Evolutionary conservation across 768 basidiomycete species (phyloP).

Genomic region (Chlorophyllum brunneum): DNA sequence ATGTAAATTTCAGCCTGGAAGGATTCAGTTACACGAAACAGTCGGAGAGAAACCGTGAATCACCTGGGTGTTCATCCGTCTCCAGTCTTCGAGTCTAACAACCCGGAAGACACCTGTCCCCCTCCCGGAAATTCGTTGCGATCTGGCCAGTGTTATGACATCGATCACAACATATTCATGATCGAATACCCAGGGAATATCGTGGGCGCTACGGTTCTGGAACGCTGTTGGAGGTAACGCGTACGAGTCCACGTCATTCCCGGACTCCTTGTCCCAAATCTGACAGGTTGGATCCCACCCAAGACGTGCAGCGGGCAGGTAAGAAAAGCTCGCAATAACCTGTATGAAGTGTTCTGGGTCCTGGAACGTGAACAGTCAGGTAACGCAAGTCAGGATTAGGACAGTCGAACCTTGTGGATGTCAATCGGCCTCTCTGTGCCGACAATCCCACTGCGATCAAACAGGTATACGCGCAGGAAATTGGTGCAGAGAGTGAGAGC

Average conservation of each 20-base stretch:
- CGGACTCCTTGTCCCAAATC: background rate
- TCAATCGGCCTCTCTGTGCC: background rate
- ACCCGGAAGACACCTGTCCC: background rate
- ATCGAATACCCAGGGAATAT: background rate
- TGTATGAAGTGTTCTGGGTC: background rate
- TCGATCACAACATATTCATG: background rate
- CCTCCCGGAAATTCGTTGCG: background rate
- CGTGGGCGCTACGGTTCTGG: background rate
- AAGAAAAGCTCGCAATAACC: background rate
- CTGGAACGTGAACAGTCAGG: background rate
- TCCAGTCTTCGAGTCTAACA: background rate
- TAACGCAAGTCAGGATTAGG: background rate
- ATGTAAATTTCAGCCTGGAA: background rate
- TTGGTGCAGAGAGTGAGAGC: background rate
- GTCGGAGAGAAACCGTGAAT: background rate
- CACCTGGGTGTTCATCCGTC: background rate
- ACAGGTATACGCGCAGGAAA: background rate
- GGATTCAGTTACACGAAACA: background rate
- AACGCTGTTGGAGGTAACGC: background rate
- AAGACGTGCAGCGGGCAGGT: background rate
- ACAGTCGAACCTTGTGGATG: background rate
- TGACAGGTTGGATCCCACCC: background rate
- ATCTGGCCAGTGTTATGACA: background rate
- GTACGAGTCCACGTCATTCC: background rate
- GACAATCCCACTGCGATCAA: background rate